These are phyloP conservation scores for Rhodotorula sp. DNA, from an alignment of 1,284 basidiomycete genomes.

Conservation along the genomic window DNA sequence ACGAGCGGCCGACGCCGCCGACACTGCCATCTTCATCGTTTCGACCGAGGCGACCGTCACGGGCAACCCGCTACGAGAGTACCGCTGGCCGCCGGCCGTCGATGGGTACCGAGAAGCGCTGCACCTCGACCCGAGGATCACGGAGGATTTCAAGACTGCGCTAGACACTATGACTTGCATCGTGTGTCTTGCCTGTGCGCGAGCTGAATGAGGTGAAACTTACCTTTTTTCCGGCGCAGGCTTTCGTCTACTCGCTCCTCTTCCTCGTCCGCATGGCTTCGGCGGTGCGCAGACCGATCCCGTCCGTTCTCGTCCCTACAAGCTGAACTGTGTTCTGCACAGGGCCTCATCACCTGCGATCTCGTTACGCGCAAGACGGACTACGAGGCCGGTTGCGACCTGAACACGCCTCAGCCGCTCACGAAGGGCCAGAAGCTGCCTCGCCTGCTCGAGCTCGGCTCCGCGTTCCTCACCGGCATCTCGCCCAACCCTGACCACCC, in stretches of 20 bases:
- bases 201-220: not conserved
- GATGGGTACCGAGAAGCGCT: slow-evolving; percentile 16
- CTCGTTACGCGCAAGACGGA: slow-evolving; percentile 19
- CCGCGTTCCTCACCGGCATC: slow-evolving; percentile 29
- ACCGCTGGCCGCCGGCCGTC: slow-evolving; percentile 18
- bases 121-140: slow-evolving; percentile 21
- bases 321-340: too few species aligned
- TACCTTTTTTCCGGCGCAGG: not conserved
- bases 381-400: slow-evolving; percentile 29
- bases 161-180: slow-evolving; percentile 39
- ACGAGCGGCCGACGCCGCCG: slow-evolving; percentile 26
- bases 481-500: slow-evolving; percentile 34
- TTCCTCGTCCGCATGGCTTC: slow-evolving; percentile 37
- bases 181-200: not conserved
- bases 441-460: slow-evolving; percentile 33
- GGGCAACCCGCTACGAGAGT: slow-evolving; percentile 8
- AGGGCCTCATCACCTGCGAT: slow-evolving; percentile 35
- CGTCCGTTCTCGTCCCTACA: not conserved
- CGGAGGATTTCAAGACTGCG: slow-evolving; percentile 39
- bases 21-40: slow-evolving; percentile 24
- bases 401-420: slow-evolving; percentile 22
- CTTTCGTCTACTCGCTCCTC: slow-evolving; percentile 32
- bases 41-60: slow-evolving; percentile 20
- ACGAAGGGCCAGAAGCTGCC: slow-evolving; percentile 26
- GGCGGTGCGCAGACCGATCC: too few species aligned